Evolutionary conservation across 1,284 basidiomycete genomes (phyloP).

Genomic region (Spongispora temasekensis): DNA sequence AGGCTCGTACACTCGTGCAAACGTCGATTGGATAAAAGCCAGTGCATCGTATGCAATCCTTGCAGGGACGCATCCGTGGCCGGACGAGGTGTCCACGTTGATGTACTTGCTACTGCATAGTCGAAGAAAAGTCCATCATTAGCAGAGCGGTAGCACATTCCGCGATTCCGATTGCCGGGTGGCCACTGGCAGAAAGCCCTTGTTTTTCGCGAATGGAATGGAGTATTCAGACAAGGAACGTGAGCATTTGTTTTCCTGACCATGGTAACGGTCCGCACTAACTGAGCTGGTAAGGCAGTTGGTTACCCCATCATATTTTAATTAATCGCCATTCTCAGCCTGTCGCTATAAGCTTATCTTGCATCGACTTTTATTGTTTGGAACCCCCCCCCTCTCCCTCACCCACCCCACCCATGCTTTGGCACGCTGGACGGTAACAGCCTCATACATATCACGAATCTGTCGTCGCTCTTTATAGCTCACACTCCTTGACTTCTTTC

Average conservation of each 20-base stretch:
- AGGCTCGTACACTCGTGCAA: slow-evolving; percentile 40
- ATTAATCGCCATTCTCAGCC: slow-evolving; percentile 9
- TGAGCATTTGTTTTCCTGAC: neutral
- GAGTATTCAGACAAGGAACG: too few relatives aligned
- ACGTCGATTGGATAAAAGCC: slow-evolving; percentile 44
- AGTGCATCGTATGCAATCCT: slow-evolving; percentile 27
- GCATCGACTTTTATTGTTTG: neutral
- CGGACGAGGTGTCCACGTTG: slow-evolving; percentile 26
- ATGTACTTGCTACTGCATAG: neutral
- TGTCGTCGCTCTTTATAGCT: slow-evolving; percentile 13
- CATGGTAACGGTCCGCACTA: slow-evolving; percentile 14
- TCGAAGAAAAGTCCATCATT: neutral
- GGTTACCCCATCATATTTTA: slow-evolving; percentile 2
- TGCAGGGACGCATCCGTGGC: slow-evolving; percentile 34
- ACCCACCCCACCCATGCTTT: slow-evolving; percentile 7
- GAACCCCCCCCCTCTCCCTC: neutral
- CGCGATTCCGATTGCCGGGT: neutral
- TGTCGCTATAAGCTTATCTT: slow-evolving; percentile 13
- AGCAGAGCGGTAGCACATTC: neutral
- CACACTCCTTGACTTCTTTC: slow-evolving; percentile 15
- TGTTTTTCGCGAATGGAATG: too few relatives aligned
- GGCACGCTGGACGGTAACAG: neutral
- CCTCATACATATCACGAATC: neutral
- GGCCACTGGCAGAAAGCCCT: too few relatives aligned
- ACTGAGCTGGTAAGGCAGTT: slow-evolving; percentile 1